These are phyloP conservation scores for Pouteria glomerata DNA, from an alignment of 148 eudicot genomes.

Conservation along the genomic window DNA sequence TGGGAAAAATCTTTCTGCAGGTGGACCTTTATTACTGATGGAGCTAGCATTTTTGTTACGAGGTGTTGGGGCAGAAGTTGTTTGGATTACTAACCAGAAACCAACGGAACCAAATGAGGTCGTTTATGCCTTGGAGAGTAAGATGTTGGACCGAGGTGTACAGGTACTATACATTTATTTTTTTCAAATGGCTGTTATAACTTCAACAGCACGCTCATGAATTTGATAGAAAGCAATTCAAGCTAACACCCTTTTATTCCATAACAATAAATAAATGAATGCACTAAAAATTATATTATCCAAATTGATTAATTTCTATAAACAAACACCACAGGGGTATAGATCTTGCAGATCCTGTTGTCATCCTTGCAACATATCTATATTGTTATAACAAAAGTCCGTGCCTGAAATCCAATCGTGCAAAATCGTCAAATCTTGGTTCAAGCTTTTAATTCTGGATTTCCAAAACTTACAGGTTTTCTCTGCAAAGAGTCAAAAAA, in stretches of 20 bases:
- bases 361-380: background rate
- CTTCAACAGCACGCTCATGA: background rate
- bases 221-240: background rate
- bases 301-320: background rate
- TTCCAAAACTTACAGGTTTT: conserved; percentile 39
- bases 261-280: background rate
- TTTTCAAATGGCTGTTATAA: background rate
- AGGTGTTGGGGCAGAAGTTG: conserved; percentile 64
- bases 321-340: background rate
- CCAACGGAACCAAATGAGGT: conserved; percentile 55
- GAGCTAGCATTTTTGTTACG: conserved; percentile 73
- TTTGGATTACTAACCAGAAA: conserved; percentile 76
- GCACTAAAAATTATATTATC: background rate
- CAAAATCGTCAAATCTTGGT: background rate
- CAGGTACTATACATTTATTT: conserved; percentile 32
- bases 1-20: conserved; percentile 18
- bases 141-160: conserved; percentile 70
- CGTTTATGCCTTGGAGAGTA: conserved; percentile 54
- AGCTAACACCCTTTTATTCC: background rate
- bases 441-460: background rate
- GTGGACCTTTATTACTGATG: conserved; percentile 75
- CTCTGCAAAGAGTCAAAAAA: conserved; percentile 73
- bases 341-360: background rate
- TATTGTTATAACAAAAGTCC: background rate
- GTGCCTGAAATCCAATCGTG: background rate